phyloP scores from a whole-genome alignment of 2,329 filamentous ascomycete genomes.

The Colletotrichum sp. region DNA sequence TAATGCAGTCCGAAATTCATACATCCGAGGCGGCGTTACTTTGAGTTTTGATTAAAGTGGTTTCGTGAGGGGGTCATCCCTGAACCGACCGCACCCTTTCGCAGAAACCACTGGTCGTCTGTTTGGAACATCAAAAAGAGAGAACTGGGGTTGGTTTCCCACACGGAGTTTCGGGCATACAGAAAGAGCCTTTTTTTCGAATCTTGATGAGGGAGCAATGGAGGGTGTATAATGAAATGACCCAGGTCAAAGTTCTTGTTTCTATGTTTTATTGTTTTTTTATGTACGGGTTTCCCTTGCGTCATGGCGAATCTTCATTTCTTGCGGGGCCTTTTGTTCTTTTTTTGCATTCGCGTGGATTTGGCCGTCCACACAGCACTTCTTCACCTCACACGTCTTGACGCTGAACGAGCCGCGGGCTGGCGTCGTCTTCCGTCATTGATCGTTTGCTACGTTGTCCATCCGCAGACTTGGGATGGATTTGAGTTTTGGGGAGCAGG shows the following conservation, averaged over 20 bases:
- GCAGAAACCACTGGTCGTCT: not conserved
- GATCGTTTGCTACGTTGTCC: not conserved
- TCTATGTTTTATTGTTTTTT: not conserved
- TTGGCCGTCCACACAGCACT: not conserved
- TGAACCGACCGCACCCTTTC: not conserved
- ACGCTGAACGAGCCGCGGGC: conserved; percentile 10
- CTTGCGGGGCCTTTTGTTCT: not conserved
- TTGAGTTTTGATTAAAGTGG: conserved; percentile 6
- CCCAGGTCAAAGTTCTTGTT: not conserved
- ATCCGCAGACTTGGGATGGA: not conserved
- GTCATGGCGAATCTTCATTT: not conserved
- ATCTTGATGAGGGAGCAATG: not conserved
- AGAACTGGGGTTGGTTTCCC: not conserved
- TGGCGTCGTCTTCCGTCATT: not conserved
- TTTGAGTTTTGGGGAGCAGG: not conserved
- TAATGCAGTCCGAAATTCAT: conserved; percentile 6
- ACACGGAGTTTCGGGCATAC: conserved; percentile 18
- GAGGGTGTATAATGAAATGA: conserved; percentile 3
- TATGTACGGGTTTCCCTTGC: not conserved
- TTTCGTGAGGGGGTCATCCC: not conserved
- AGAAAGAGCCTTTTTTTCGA: conserved; percentile 2
- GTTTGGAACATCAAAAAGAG: not conserved
- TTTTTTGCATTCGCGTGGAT: not conserved
- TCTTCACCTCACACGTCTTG: not conserved
- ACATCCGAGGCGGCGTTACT: conserved; percentile 13